phyloP scores from a whole-genome alignment of 2,329 filamentous ascomycete species.

The Exophiala sp. region DNA sequence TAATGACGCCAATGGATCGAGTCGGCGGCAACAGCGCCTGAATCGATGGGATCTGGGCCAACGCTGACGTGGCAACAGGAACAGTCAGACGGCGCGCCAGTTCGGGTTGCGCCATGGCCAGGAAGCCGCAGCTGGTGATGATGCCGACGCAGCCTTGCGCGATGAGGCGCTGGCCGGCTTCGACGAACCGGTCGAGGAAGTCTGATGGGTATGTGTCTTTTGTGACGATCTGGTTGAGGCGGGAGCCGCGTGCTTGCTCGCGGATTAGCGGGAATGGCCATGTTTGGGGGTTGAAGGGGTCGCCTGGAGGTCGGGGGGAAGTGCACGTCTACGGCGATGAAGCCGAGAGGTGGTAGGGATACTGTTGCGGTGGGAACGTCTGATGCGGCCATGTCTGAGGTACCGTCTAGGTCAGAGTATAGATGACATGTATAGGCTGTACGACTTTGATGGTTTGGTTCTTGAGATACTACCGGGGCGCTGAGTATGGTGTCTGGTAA shows the following conservation, averaged over 20 bases:
- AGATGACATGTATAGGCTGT: no score
- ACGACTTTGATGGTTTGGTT: no score
- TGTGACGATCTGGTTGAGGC: slow-evolving; percentile 32
- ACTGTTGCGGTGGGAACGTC: not conserved
- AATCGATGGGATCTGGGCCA: slow-evolving; percentile 35
- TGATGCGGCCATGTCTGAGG: no score
- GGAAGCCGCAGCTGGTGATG: slow-evolving; percentile 40
- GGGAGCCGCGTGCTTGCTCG: slow-evolving; percentile 33
- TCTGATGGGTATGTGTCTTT: slow-evolving; percentile 31
- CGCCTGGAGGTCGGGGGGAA: slow-evolving; percentile 35
- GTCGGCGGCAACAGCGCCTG: slow-evolving; percentile 28
- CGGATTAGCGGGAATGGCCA: slow-evolving; percentile 38
- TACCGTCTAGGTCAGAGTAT: no score
- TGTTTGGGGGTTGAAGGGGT: slow-evolving; percentile 35
- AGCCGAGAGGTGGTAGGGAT: slow-evolving; percentile 32
- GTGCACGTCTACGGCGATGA: slow-evolving; percentile 35
- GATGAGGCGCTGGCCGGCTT: slow-evolving; percentile 33
- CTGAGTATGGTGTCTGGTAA: no score
- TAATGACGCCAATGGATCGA: slow-evolving; percentile 33
- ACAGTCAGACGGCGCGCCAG: slow-evolving; percentile 34
- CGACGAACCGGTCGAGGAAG: slow-evolving; percentile 36
- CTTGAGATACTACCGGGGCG: no score
- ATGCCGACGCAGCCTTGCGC: slow-evolving; percentile 35
- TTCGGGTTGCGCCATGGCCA: slow-evolving; percentile 36
- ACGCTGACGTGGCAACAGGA: slow-evolving; percentile 36